Conservation (phyloP, 768 basidiomycete genomes). For the Pleurotus salmoneostramineus region DNA sequence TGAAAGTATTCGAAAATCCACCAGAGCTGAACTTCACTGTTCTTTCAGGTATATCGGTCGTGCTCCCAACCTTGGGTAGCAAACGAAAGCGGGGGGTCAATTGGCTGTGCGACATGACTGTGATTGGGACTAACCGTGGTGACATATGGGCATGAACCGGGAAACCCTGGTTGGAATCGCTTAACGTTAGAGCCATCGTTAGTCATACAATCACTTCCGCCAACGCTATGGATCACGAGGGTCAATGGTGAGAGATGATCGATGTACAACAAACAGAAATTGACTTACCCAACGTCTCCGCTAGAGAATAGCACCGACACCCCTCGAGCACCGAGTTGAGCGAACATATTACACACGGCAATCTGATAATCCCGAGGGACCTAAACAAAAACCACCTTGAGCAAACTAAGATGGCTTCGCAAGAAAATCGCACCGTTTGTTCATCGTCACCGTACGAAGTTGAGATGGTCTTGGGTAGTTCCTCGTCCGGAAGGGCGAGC, state of each 20-base stretch:
- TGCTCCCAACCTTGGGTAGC: conserved; percentile 31
- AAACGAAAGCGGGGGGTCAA: not conserved
- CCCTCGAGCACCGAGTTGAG: conserved; percentile 43
- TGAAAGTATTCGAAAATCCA: conserved; percentile 45
- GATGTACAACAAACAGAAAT: not conserved
- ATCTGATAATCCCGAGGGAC: not conserved
- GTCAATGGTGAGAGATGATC: conserved; percentile 26
- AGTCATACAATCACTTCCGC: conserved; percentile 44
- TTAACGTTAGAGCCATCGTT: conserved; percentile 40
- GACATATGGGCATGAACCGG: conserved; percentile 38
- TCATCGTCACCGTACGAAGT: conserved; percentile 54
- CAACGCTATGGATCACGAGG: conserved; percentile 46
- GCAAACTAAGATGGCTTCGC: not conserved
- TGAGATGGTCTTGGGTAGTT: conserved; percentile 43
- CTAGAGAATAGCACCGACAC: conserved; percentile 44
- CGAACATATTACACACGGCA: conserved; percentile 23
- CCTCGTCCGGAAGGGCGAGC: conserved; percentile 21
- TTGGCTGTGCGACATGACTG: not conserved
- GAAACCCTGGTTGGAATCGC: conserved; percentile 43
- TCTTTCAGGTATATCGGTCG: conserved; percentile 34
- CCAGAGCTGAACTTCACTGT: conserved; percentile 45
- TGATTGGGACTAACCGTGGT: conserved; percentile 11
- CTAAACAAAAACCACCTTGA: not conserved
- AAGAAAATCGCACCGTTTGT: not conserved
- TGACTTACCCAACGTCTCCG: conserved; percentile 42